These are phyloP conservation scores for Fraxinus angustifolia DNA, from an alignment of 305 asterid species.

Conservation along the genomic window DNA sequence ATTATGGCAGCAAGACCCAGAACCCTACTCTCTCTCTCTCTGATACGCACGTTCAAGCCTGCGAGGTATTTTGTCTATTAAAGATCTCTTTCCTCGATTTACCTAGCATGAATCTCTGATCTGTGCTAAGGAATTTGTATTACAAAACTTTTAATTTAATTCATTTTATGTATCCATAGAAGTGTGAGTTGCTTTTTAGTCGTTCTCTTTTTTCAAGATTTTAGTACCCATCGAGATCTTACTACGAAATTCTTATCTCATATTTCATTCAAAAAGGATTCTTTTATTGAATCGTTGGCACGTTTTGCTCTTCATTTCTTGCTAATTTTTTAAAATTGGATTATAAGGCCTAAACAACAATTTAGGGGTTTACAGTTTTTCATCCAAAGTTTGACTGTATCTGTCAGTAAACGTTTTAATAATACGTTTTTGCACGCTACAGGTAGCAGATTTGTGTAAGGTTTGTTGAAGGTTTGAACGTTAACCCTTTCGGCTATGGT, in stretches of 20 bases:
- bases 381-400: conserved; percentile 1
- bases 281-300: not conserved
- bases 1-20: not conserved
- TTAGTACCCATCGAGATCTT: not conserved
- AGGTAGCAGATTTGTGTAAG: conserved; percentile 24
- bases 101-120: not conserved
- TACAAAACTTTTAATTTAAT: not conserved
- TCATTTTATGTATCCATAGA: not conserved
- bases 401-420: conserved; percentile 8
- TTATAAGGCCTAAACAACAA: conserved; percentile 23
- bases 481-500: conserved; percentile 4
- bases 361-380: conserved; percentile 32
- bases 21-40: not conserved
- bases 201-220: not conserved
- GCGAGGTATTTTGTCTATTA: not conserved
- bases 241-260: not conserved
- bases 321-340: conserved; percentile 10
- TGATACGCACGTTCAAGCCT: not conserved
- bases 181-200: not conserved
- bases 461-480: conserved; percentile 9
- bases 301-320: not conserved
- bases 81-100: not conserved
- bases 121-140: not conserved
- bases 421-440: conserved; percentile 30
- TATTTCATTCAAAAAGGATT: not conserved